Percentiles rank a stretch among this genome's conserved stretches.
These are phyloP conservation scores for Leccinum angustisporum DNA, from an alignment of 1,284 basidiomycete species.

Conservation along the genomic window DNA sequence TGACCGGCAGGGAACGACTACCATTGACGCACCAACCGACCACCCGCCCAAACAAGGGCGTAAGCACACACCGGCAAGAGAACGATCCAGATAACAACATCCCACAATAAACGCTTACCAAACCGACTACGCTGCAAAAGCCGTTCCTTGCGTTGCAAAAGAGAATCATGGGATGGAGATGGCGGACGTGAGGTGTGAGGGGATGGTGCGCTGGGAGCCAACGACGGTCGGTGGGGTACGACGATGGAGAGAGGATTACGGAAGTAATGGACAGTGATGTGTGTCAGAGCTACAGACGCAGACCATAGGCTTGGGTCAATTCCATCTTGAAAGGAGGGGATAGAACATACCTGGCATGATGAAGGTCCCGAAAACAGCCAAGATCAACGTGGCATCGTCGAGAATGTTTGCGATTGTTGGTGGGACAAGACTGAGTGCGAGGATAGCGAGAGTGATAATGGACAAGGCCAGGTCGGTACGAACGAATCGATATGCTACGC, in stretches of 20 bases:
- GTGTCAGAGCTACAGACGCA: conserved; percentile 49
- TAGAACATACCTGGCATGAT: conserved; percentile 52
- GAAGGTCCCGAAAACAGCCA: conserved; percentile 55
- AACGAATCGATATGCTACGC: conserved; percentile 41
- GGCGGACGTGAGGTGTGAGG: conserved; percentile 12
- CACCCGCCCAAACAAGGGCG: conserved; percentile 54
- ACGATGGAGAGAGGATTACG: conserved; percentile 68
- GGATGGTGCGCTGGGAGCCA: conserved; percentile 21
- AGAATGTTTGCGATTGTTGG: conserved; percentile 36
- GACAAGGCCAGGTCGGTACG: conserved; percentile 50
- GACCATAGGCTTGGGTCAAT: neutral
- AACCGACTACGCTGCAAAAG: conserved; percentile 65
- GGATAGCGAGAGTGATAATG: conserved; percentile 39
- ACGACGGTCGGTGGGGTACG: conserved; percentile 46
- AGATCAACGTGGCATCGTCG: conserved; percentile 49
- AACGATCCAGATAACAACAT: conserved; percentile 66
- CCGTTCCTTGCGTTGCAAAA: conserved; percentile 74
- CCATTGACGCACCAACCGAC: conserved; percentile 45
- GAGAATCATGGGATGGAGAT: conserved; percentile 47
- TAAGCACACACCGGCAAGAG: conserved; percentile 52
- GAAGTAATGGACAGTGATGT: conserved; percentile 68
- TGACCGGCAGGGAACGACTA: conserved; percentile 26
- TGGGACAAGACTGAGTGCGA: conserved; percentile 47
- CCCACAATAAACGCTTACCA: conserved; percentile 65
- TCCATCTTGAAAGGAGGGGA: neutral